Evolutionary conservation across 1,284 basidiomycete genomes (phyloP).

Genomic region (Cryptococcus sp.): DNA sequence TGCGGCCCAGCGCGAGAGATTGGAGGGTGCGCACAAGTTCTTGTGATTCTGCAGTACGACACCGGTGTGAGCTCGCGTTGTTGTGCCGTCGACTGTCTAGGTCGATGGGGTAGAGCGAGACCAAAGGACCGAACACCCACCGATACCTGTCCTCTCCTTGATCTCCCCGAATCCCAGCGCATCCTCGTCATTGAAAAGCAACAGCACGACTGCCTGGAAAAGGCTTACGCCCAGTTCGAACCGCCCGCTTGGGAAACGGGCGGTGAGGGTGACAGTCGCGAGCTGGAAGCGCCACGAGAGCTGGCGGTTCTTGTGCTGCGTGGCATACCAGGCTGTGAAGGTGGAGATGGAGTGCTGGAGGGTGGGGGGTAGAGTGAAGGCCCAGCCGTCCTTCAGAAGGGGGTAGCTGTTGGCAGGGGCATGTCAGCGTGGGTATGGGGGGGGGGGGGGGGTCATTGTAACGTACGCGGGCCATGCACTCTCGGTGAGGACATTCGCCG

Average conservation of each 20-base stretch:
- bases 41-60: constrained; percentile 59
- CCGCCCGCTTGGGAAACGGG: constrained; percentile 62
- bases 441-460: too few relatives aligned
- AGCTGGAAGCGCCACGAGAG: constrained; percentile 80
- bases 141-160: constrained; percentile 66
- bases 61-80: neutral
- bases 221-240: constrained; percentile 90
- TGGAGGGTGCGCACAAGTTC: constrained; percentile 83
- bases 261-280: constrained; percentile 69
- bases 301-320: constrained; percentile 66
- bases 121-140: constrained; percentile 53
- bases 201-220: constrained; percentile 79
- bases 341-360: constrained; percentile 65
- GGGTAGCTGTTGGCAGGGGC: constrained; percentile 33
- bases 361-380: constrained; percentile 50
- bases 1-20: constrained; percentile 84
- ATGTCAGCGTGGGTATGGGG: neutral
- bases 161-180: constrained; percentile 65
- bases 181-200: constrained; percentile 78
- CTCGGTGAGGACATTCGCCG: constrained; percentile 56
- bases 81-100: too few relatives aligned
- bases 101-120: neutral
- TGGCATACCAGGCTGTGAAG: constrained; percentile 69
- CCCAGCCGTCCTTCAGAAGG: constrained; percentile 45
- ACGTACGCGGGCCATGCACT: constrained; percentile 57